Base-by-base conservation (phyloP, 106 monocot species). In the Apostasia ramifera region DNA sequence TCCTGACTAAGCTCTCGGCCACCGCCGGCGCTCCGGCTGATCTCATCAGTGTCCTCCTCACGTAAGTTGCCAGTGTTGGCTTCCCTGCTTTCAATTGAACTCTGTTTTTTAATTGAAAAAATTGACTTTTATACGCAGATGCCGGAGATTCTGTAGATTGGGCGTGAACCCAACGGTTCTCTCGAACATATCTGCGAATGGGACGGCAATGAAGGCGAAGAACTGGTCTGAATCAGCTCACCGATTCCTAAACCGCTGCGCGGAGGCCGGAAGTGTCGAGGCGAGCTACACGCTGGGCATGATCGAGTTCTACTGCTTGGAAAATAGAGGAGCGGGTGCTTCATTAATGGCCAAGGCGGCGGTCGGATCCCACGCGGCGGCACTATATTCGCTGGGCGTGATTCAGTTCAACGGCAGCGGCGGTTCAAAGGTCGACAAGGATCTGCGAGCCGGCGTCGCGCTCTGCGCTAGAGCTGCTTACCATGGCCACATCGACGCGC, bases 331-430 rank as follows among this genome's bases (percentile, higher is more conserved):
- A 40, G 53, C 68, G 65, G 89, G 89, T 7, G 79, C 80, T 2
- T 69, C 82, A 8, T 60, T 82, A 39, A 82, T 89, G 80, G 82
- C 82, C 55, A 67, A 61, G 47, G 89, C 85, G 37, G 89, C 89
- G 38, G 70, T 80, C 3, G 76, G 73, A 3, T 76, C 80, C 13
- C 85, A 89, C 77, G 66, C 89, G 13, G 76, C 53, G 9, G 89
- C 89, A 51, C 73, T 83, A 5, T 83, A 80, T 63, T 73, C 86
- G 26, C 74, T 87, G 49, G 80, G 83, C 40, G 63, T 87, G 54
- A 87, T 87, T 60, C 86, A 87, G 57, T 87, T 87, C 71, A 87
- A 87, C 71, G 86, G 86, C 40, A 83, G 83, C 66, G 86, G 86
- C 7, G 80, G 83, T 1, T 50, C 80, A 15, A 87, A 87, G 73